A percentile compares a stretch with the other conserved stretches of the same genome.
These are phyloP conservation scores for Lactarius indigo DNA, from an alignment of 768 basidiomycete species.

Conservation along the genomic window DNA sequence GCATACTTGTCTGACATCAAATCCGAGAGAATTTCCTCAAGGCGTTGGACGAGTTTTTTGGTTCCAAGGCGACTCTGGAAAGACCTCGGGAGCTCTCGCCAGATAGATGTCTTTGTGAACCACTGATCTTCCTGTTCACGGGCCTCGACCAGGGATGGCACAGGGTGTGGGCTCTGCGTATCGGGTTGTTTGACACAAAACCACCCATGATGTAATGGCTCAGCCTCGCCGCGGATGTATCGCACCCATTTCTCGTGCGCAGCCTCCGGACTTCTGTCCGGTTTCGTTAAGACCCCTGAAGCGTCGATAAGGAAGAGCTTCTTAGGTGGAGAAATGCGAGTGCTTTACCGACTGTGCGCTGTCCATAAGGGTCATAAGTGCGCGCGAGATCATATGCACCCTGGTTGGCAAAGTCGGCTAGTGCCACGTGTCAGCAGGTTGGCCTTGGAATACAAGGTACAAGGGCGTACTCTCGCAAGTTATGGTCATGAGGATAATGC, in stretches of 20 bases:
- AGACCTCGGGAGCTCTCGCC: background rate
- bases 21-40: conserved; percentile 10
- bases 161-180: background rate
- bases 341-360: conserved; percentile 29
- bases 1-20: conserved; percentile 3
- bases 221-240: conserved; percentile 1
- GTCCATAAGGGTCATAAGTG: conserved; percentile 25
- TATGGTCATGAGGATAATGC: conserved; percentile 30
- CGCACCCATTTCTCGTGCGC: conserved; percentile 27
- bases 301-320: conserved; percentile 5
- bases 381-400: conserved; percentile 30
- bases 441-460: background rate
- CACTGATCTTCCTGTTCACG: background rate
- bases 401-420: conserved; percentile 35
- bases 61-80: background rate
- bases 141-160: background rate
- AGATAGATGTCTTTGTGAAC: background rate
- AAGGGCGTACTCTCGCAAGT: conserved; percentile 30
- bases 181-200: conserved; percentile 21
- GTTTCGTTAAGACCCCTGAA: conserved; percentile 35
- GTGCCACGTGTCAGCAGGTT: background rate
- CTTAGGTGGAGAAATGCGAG: background rate
- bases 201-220: conserved; percentile 13
- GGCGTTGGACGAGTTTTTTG: conserved; percentile 2
- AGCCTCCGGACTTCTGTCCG: conserved; percentile 29